Percentiles rank a stretch among this genome's conserved stretches.
phyloP scores from a whole-genome alignment of 2,329 filamentous ascomycete species.

The Penicillium sp. region DNA sequence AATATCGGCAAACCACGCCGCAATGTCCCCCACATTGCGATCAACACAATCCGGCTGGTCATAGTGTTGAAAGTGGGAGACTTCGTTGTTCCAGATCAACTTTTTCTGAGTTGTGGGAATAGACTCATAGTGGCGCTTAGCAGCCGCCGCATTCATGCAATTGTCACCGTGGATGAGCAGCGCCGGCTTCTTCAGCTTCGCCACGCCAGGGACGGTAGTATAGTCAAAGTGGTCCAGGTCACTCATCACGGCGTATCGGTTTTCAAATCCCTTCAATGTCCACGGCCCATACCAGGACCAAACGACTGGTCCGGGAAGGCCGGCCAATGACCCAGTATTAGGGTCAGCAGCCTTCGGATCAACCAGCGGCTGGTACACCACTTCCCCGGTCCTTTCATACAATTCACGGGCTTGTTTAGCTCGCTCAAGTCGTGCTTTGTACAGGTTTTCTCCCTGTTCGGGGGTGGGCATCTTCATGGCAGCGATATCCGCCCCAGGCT shows the following conservation, averaged over 20 bases:
- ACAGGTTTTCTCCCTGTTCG: conserved; percentile 33
- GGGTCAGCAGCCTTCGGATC: conserved; percentile 29
- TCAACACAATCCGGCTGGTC: conserved; percentile 34
- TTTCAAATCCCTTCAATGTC: conserved; percentile 35
- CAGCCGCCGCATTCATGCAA: conserved; percentile 36
- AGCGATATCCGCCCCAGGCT: conserved; percentile 29
- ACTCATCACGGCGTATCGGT: conserved; percentile 37
- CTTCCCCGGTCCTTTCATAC: conserved; percentile 34
- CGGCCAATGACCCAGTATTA: conserved; percentile 26
- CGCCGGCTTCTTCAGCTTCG: conserved; percentile 34
- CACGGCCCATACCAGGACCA: conserved; percentile 38
- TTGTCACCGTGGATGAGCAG: conserved; percentile 36
- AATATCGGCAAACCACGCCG: conserved; percentile 26
- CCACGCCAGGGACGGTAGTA: conserved; percentile 32
- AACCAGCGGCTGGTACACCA: conserved; percentile 33
- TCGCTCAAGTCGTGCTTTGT: conserved; percentile 28
- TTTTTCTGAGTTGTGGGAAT: conserved; percentile 48
- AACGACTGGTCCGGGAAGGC: conserved; percentile 33
- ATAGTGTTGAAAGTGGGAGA: conserved; percentile 35
- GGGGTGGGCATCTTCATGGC: conserved; percentile 32
- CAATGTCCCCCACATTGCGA: conserved; percentile 33
- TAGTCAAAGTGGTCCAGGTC: conserved; percentile 37
- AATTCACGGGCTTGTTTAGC: conserved; percentile 29
- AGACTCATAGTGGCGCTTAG: conserved; percentile 66
- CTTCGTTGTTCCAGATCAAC: conserved; percentile 35